Evolutionary conservation across 257 asterid species (phyloP).

Genomic region (Thymus quinquecostatus): DNA sequence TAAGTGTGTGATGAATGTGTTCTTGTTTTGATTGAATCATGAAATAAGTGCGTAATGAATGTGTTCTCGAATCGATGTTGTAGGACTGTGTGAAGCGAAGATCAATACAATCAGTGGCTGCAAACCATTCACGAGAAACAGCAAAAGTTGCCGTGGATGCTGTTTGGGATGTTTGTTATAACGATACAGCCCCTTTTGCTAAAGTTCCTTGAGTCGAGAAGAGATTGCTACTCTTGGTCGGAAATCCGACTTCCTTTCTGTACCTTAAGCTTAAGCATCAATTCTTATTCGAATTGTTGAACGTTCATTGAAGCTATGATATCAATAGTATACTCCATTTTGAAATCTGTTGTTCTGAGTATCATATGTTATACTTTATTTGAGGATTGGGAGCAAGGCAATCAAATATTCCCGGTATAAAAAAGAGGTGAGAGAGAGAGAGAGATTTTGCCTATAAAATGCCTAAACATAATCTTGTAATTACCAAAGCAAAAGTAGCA

Average conservation of each 20-base stretch:
- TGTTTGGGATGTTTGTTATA: constrained; percentile 90
- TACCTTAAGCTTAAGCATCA: background rate
- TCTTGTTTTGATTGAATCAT: background rate
- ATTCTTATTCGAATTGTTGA: background rate
- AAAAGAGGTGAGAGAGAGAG: background rate
- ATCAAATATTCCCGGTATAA: background rate
- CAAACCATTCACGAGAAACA: constrained; percentile 58
- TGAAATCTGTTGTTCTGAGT: background rate
- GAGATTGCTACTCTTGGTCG: background rate
- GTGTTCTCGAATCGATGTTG: background rate
- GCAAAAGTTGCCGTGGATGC: constrained; percentile 89
- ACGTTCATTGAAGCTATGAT: background rate
- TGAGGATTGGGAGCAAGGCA: background rate
- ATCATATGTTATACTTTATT: background rate
- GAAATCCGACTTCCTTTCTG: background rate
- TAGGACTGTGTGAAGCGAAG: constrained; percentile 85
- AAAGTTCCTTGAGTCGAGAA: constrained; percentile 66
- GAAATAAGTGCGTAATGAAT: background rate
- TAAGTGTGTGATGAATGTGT: too few relatives aligned
- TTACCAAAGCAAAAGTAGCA: too few relatives aligned
- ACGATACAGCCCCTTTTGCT: constrained; percentile 84
- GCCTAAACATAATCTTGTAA: background rate
- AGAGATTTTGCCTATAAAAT: too few relatives aligned
- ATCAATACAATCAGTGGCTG: constrained; percentile 61
- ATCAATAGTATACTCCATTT: background rate